Base-by-base conservation (phyloP, 139 green algal species). In the Desmodesmus armatus region DNA sequence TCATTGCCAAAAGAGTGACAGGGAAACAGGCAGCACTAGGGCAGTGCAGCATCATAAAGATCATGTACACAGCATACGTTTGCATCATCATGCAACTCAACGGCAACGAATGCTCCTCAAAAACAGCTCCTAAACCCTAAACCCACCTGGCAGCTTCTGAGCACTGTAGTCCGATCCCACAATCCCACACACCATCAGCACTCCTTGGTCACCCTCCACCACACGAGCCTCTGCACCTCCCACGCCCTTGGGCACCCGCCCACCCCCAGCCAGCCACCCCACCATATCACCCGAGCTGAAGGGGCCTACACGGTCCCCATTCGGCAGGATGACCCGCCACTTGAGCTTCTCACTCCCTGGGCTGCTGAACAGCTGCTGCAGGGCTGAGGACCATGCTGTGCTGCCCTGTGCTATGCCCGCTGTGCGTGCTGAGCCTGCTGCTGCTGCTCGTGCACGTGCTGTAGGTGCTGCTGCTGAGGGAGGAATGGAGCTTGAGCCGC, bases 91-190 rank as follows among this genome's bases (percentile, higher is more conserved):
- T n/a, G n/a, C n/a, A n/a, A n/a, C n/a, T n/a, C n/a, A n/a, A n/a
- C n/a, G n/a, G n/a, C n/a, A n/a, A n/a, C n/a, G n/a, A n/a, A n/a
- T n/a, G n/a, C n/a, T n/a, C n/a, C n/a, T n/a, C n/a, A n/a, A n/a
- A n/a, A n/a, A n/a, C n/a, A n/a, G n/a, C n/a, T n/a, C n/a, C n/a
- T n/a, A n/a, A n/a, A n/a, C n/a, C n/a, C n/a, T n/a, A n/a, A n/a
- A n/a, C n/a, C n/a, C 71, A 63, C 71, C 71, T 43, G 71, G 71
- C 43, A 79, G 71, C 13, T 43, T n/a, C 71, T 79, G 71, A 43
- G 71, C 41, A n/a, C 44, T 79, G 71, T 79, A 62, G 71, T 79
- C 71, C 35, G 7, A 23, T 4, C 27, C 25, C 17, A 79, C 13
- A 29, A 79, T 79, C n/a, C 60, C n/a, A 66, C 58, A 66, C 58